Percentiles rank a stretch among this genome's conserved stretches.
phyloP scores from a whole-genome alignment of 2,329 filamentous ascomycete species.

The Bisporella sp. region DNA sequence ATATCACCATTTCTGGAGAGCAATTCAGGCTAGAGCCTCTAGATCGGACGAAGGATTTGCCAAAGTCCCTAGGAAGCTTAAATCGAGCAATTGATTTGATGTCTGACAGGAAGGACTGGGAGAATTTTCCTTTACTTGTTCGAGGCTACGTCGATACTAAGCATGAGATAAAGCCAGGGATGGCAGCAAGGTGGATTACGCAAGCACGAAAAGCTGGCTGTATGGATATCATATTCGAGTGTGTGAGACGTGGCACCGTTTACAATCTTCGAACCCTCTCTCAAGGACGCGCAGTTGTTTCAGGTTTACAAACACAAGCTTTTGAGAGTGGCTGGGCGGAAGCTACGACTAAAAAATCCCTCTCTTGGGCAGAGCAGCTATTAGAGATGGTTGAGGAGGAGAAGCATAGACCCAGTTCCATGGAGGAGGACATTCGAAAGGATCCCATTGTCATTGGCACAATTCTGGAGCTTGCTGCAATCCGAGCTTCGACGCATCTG shows the following conservation, averaged over 20 bases:
- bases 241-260: slow-evolving; percentile 14
- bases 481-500: slow-evolving; percentile 30
- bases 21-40: slow-evolving; percentile 24
- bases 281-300: too few species aligned
- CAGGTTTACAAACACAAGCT: slow-evolving; percentile 14
- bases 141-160: slow-evolving; percentile 18
- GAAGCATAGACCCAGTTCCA: slow-evolving; percentile 13
- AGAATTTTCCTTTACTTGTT: slow-evolving; percentile 25
- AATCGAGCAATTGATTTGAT: slow-evolving; percentile 19
- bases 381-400: slow-evolving; percentile 22
- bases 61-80: slow-evolving; percentile 9
- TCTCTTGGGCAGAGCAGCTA: slow-evolving; percentile 25
- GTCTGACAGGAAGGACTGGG: slow-evolving; percentile 26
- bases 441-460: slow-evolving; percentile 33
- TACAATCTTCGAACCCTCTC: too few species aligned
- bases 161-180: background rate
- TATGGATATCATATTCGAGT: slow-evolving; percentile 24
- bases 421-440: slow-evolving; percentile 29
- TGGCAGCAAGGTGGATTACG: slow-evolving; percentile 8
- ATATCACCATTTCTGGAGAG: slow-evolving; percentile 51
- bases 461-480: slow-evolving; percentile 37
- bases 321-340: slow-evolving; percentile 13
- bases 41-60: slow-evolving; percentile 15
- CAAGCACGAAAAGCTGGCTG: slow-evolving; percentile 11
- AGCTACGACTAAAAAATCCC: slow-evolving; percentile 19